Conservation (phyloP, 257 asterid species). For the Nicotiana paniculata region DNA sequence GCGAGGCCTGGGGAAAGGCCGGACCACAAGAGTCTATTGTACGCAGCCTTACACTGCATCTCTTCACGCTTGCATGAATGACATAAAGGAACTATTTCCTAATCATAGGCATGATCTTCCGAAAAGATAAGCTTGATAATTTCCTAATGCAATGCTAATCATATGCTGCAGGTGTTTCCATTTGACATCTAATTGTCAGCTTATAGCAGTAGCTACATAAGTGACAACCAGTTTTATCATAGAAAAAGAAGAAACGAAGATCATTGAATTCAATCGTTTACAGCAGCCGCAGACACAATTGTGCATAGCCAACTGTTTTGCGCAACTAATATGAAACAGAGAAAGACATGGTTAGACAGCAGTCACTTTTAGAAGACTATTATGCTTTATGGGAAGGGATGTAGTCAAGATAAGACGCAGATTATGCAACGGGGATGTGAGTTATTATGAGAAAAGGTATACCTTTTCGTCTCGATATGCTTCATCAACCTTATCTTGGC, state of each 20-base stretch:
- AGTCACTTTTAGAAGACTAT: not conserved
- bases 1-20: too few species aligned
- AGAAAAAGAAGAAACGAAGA: too few species aligned
- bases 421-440: not conserved
- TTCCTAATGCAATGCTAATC: not conserved
- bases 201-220: not conserved
- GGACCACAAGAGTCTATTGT: too few species aligned
- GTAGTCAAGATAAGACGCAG: not conserved
- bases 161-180: not conserved
- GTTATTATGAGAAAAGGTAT: not conserved
- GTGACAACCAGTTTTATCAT: not conserved
- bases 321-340: not conserved
- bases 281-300: constrained; percentile 6
- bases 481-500: constrained; percentile 80
- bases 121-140: not conserved
- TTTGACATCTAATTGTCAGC: not conserved
- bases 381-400: not conserved
- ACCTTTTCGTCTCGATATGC: constrained; percentile 72
- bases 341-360: not conserved
- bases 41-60: too few species aligned
- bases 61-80: not conserved
- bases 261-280: not conserved
- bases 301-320: not conserved
- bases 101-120: not conserved
- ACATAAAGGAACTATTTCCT: not conserved